These are phyloP conservation scores for Planoprotostelium fungivorum DNA, from an alignment of 78 protist species.

Conservation along the genomic window DNA sequence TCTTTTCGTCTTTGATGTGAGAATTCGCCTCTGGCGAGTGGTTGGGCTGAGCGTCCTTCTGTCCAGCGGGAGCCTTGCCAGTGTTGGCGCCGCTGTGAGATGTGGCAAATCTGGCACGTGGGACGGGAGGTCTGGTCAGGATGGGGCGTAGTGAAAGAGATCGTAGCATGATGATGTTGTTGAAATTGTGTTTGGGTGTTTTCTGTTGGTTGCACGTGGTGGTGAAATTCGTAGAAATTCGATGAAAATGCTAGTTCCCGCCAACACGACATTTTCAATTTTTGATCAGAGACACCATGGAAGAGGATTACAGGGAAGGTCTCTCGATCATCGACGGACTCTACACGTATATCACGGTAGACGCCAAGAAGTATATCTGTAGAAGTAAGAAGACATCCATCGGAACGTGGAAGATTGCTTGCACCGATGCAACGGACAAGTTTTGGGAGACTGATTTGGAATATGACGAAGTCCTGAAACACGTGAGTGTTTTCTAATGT, in stretches of 20 bases:
- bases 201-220: no score
- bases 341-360: neutral
- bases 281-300: neutral
- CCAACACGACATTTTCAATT: neutral
- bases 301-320: neutral
- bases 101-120: neutral
- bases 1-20: neutral
- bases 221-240: neutral
- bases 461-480: neutral
- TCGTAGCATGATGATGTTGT: neutral
- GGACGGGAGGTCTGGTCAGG: neutral
- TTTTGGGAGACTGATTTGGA: neutral
- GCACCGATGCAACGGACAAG: neutral
- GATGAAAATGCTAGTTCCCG: neutral
- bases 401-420: neutral
- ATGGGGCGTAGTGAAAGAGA: no score
- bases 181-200: no score
- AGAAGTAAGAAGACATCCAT: neutral
- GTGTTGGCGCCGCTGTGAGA: neutral
- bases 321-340: neutral
- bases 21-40: neutral
- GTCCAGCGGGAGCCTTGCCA: neutral
- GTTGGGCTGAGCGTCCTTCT: neutral
- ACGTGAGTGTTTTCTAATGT: neutral
- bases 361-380: neutral